Conservation (phyloP, 2,329 filamentous ascomycete species). For the Scytalidium sp. region DNA sequence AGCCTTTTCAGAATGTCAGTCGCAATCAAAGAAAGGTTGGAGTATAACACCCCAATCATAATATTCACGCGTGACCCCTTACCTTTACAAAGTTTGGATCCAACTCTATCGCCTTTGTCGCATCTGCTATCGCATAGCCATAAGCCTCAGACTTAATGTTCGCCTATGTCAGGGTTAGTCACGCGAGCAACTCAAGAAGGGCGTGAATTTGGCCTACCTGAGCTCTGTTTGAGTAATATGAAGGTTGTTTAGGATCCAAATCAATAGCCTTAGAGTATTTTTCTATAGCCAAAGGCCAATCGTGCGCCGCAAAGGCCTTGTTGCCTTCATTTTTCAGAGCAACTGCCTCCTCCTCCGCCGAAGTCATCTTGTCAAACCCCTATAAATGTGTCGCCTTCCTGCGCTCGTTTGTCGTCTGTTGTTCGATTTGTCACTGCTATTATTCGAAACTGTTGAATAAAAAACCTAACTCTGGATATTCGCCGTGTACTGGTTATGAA, state of each 20-base stretch:
- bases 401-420: background rate
- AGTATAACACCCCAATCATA: background rate
- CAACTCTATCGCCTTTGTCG: slow-evolving; percentile 85
- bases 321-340: slow-evolving; percentile 93
- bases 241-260: slow-evolving; percentile 76
- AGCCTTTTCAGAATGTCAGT: slow-evolving; percentile 52
- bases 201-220: slow-evolving; percentile 59
- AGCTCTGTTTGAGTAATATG: slow-evolving; percentile 91
- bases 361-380: slow-evolving; percentile 16
- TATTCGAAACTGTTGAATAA: background rate
- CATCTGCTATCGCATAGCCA: slow-evolving; percentile 88
- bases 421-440: background rate
- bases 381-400: background rate
- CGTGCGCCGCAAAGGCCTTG: slow-evolving; percentile 82
- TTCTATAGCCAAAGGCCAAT: slow-evolving; percentile 80
- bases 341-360: slow-evolving; percentile 62
- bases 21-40: background rate
- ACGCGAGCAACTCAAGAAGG: slow-evolving; percentile 36
- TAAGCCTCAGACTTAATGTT: slow-evolving; percentile 95
- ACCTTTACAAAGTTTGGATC: slow-evolving; percentile 89
- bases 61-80: slow-evolving; percentile 10
- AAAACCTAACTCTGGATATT: no score
- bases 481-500: background rate
- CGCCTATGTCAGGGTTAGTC: slow-evolving; percentile 60
- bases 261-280: slow-evolving; percentile 87